Conservation (phyloP, 495 filamentous ascomycete species). For the Annulohypoxylon nitens region DNA sequence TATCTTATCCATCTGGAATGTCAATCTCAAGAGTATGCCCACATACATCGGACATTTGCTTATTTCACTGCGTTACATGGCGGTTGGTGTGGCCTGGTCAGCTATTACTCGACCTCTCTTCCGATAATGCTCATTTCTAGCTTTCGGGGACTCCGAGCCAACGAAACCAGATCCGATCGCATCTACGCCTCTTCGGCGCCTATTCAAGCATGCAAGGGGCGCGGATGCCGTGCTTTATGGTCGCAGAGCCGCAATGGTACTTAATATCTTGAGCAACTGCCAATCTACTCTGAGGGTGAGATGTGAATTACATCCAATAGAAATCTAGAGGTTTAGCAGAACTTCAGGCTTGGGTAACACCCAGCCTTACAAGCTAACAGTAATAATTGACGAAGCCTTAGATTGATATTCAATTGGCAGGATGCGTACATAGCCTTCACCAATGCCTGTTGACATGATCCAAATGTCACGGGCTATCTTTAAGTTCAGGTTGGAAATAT, state of each 20-base stretch:
- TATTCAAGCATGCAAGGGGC: constrained; percentile 23
- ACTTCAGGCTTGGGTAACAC: not conserved
- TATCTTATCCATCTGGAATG: constrained; percentile 3
- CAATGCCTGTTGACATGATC: not conserved
- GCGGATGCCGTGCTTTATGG: not conserved
- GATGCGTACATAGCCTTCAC: not conserved
- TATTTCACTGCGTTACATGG: not conserved
- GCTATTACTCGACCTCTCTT: not conserved
- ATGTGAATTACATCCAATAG: not conserved
- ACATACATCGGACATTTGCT: not conserved
- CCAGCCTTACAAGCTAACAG: not conserved
- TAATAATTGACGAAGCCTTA: not conserved
- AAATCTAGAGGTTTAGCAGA: not conserved
- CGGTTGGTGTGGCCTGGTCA: not conserved
- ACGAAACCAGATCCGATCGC: not conserved
- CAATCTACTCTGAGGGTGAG: not conserved
- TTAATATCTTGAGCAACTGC: not conserved
- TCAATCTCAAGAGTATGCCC: not conserved
- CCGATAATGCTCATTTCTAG: not conserved
- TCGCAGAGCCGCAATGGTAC: constrained; percentile 33
- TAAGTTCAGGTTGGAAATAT: not conserved
- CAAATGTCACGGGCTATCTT: not conserved
- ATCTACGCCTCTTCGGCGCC: not conserved
- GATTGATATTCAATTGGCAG: not conserved
- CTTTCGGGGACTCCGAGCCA: not conserved